Evolutionary conservation across 768 basidiomycete species (phyloP).

Genomic region (Thelephora aurantiotincta): DNA sequence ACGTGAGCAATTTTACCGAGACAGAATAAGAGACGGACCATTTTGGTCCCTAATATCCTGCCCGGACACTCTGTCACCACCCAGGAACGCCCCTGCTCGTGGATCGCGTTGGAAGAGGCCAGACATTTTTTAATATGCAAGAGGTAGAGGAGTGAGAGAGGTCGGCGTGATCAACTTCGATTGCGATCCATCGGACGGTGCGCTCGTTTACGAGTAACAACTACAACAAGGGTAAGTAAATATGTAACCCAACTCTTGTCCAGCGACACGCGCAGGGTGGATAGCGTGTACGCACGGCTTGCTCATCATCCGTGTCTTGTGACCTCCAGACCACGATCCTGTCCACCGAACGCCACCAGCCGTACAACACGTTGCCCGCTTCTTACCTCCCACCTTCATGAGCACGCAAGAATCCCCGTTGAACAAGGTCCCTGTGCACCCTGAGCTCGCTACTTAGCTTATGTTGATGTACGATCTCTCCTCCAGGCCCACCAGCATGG

Average conservation of each 20-base stretch:
- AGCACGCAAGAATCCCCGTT: not conserved
- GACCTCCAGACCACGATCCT: too few species aligned
- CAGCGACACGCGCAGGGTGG: too few species aligned
- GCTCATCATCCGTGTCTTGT: too few species aligned
- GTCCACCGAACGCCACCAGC: not conserved
- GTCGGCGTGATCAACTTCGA: not conserved
- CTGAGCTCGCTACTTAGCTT: not conserved
- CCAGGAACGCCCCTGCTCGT: slow-evolving; percentile 81
- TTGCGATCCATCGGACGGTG: too few species aligned
- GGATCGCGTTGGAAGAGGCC: slow-evolving; percentile 86
- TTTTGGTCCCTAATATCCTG: slow-evolving; percentile 96
- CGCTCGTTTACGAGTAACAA: too few species aligned
- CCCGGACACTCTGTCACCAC: slow-evolving; percentile 86
- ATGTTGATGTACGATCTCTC: not conserved
- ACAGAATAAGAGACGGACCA: slow-evolving; percentile 36
- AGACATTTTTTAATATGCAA: slow-evolving; percentile 5
- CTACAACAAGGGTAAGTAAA: too few species aligned
- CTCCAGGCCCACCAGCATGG: slow-evolving; percentile 70
- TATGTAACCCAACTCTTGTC: too few species aligned
- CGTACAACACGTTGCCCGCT: too few species aligned
- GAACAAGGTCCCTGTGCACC: not conserved
- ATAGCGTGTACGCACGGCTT: too few species aligned
- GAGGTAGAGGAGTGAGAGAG: slow-evolving; percentile 1
- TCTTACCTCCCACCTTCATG: not conserved
- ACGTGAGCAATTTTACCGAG: slow-evolving; percentile 1